These are phyloP conservation scores for Camillea tinctor DNA, from an alignment of 2,329 filamentous ascomycete species.

Conservation along the genomic window DNA sequence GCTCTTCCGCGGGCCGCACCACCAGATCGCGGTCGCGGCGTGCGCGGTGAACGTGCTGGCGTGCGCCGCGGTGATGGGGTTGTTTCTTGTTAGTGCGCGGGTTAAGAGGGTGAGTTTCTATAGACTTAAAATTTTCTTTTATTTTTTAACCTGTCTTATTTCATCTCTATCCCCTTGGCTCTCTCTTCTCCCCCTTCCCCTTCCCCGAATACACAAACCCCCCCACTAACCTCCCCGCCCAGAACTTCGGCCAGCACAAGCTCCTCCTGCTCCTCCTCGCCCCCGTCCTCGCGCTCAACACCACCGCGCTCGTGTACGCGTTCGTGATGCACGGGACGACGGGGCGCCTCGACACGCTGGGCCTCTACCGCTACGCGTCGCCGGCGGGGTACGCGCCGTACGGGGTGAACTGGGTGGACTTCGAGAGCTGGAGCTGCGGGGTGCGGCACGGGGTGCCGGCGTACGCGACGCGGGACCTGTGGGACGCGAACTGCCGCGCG, in stretches of 20 bases:
- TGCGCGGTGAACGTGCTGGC: not conserved
- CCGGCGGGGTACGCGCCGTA: not conserved
- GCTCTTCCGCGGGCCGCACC: not conserved
- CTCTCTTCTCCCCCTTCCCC: too few species aligned
- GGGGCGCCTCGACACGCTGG: not conserved
- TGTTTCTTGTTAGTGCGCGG: not conserved
- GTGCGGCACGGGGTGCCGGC: not conserved
- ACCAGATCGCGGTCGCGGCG: not conserved
- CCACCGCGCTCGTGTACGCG: constrained; percentile 2
- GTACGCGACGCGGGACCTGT: not conserved
- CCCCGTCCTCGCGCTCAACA: not conserved
- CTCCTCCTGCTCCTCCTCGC: not conserved
- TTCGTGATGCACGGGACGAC: constrained; percentile 4
- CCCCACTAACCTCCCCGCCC: not conserved
- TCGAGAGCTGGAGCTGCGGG: constrained; percentile 8
- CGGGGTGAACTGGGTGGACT: constrained; percentile 3
- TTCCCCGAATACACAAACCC: not conserved
- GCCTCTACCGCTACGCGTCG: not conserved
- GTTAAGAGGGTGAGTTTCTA: not conserved
- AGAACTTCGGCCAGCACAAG: constrained; percentile 4
- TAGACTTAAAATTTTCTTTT: too few species aligned
- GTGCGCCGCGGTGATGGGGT: not conserved
- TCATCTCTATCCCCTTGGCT: too few species aligned
- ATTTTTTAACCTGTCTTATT: too few species aligned
- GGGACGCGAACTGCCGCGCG: not conserved